Base-by-base conservation (phyloP, 2,329 filamentous ascomycete species). In the Macrophomina pseudophaseolina region DNA sequence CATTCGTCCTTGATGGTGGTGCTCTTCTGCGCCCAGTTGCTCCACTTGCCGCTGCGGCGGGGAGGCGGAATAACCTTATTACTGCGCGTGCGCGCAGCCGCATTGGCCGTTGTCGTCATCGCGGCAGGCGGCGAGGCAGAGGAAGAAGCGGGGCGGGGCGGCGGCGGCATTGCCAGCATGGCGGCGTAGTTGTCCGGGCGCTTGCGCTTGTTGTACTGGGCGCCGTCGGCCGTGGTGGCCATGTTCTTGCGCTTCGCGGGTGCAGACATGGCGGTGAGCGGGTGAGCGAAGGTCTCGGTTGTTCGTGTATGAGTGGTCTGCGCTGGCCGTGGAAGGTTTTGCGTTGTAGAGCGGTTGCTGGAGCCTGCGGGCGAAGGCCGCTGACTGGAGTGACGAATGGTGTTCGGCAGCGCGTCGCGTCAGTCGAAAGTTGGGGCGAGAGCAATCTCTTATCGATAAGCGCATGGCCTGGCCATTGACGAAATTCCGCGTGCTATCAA, bases 141-240 rank as follows among this genome's bases (percentile, higher is more conserved):
- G 7, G 38, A 40, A 40, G 38, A 40, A 9, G 23, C 23, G 23
- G 52, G 40, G 32, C 60, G 60, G 5, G 65, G 67, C 28, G 68
- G 70, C 32, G 62, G 66, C 33, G 65, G 67, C 32, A 67, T 56
- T 2, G 68, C 59, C 7, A 69, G 65, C n/a, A 69, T 62, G 28
- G 69, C 35, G 2, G 74, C 16, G 49, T 38, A 75, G 32, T 74
- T 69, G 62, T 75, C 72, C 2, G 77, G 77, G 58, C 77, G 72
- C 40, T 71, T 71, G 30, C 78, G 71, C 67, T 77, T 79, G 68
- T 79, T 79, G 69, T 79, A 79, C 1, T 65, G 56, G 40, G 69
- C 76, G 48, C 76, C 76, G 65, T 77, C 74, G 65, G 72, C 71
- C 3, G 77, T 79, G 38, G 35, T 46, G 6, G 68, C 63, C 40